Conservation (phyloP, 768 basidiomycete genomes). For the Auriscalpium vulgare region DNA sequence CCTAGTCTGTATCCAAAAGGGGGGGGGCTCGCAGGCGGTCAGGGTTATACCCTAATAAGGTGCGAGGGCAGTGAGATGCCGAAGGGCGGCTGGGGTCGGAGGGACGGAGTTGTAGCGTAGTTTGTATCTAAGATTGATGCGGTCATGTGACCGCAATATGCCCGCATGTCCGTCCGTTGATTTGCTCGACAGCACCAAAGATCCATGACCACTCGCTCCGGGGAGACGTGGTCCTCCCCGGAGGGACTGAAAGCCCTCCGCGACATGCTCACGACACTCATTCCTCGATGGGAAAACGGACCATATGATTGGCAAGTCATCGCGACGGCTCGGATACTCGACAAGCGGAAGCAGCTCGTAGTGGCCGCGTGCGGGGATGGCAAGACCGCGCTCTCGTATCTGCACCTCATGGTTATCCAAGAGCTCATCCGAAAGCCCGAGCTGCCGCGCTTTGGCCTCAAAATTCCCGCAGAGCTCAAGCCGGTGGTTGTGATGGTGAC, state of each 20-base stretch:
- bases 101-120: too few species aligned
- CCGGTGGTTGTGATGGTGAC: constrained; percentile 3
- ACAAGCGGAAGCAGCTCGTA: background rate
- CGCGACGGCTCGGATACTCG: background rate
- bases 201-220: background rate
- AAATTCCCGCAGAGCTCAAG: background rate
- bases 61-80: too few species aligned
- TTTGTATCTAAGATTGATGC: too few species aligned
- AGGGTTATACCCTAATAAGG: too few species aligned
- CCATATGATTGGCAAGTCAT: constrained; percentile 3
- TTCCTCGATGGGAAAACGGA: background rate
- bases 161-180: too few species aligned
- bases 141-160: too few species aligned
- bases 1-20: too few species aligned
- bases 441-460: background rate
- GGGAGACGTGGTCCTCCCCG: background rate
- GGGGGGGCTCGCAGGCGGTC: too few species aligned
- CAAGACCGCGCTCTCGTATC: constrained; percentile 1
- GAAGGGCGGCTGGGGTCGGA: too few species aligned
- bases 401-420: background rate
- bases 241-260: background rate
- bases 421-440: background rate
- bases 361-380: constrained; percentile 1
- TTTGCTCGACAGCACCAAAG: too few species aligned
- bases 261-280: background rate